A percentile compares a stretch with the other conserved stretches of the same genome.
phyloP scores from a whole-genome alignment of 495 filamentous ascomycete genomes.

The Lasiosphaeria ovina region DNA sequence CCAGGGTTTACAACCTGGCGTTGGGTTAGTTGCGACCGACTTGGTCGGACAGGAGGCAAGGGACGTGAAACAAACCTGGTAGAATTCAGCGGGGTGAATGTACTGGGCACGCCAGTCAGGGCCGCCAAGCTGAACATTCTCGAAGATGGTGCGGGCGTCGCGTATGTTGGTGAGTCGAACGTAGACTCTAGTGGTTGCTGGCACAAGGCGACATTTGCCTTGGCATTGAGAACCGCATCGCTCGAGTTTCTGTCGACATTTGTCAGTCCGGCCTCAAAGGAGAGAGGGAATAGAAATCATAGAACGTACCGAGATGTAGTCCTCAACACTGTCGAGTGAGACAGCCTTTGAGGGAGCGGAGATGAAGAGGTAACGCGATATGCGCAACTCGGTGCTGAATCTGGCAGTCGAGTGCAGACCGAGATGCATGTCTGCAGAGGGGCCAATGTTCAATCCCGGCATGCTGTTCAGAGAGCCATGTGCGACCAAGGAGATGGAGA shows the following conservation, averaged over 20 bases:
- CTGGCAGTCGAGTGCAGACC: conserved; percentile 14
- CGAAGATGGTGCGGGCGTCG: conserved; percentile 50
- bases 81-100: conserved; percentile 45
- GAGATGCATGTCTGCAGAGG: conserved; percentile 7
- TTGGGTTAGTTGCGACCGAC: conserved; percentile 8
- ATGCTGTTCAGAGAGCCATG: conserved; percentile 26
- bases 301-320: conserved; percentile 39
- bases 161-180: conserved; percentile 57
- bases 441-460: conserved; percentile 3
- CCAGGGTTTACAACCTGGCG: conserved; percentile 23
- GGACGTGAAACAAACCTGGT: conserved; percentile 24
- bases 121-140: conserved; percentile 41
- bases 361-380: conserved; percentile 42
- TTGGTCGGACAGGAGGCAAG: neutral
- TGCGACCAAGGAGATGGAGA: conserved; percentile 30
- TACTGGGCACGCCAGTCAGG: conserved; percentile 52
- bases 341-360: conserved; percentile 27
- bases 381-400: conserved; percentile 37
- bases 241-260: conserved; percentile 32
- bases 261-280: neutral
- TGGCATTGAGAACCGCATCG: conserved; percentile 26
- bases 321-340: conserved; percentile 30
- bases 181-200: conserved; percentile 41
- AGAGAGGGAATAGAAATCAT: neutral
- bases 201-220: conserved; percentile 30